A percentile compares a stretch with the other conserved stretches of the same genome.
Conservation (phyloP, 2,329 filamentous ascomycete genomes). For the Colletotrichum scovillei region DNA sequence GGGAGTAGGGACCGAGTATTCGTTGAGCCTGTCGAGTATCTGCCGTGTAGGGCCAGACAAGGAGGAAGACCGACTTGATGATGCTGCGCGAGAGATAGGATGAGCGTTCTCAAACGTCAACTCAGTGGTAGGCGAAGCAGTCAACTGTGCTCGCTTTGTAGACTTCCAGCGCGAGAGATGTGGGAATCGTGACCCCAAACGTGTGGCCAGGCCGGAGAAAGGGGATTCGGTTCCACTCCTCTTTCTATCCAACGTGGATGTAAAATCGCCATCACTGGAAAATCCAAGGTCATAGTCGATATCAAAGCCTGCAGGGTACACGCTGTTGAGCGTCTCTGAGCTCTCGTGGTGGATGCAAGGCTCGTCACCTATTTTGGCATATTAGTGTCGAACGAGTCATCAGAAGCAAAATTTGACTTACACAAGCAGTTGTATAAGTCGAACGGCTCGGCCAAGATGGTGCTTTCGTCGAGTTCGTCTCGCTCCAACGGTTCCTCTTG, state of each 20-base stretch:
- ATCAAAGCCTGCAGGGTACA: slow-evolving; percentile 56
- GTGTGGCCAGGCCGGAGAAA: slow-evolving; percentile 70
- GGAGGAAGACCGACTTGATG: slow-evolving; percentile 84
- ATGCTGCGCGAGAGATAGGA: slow-evolving; percentile 71
- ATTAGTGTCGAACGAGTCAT: slow-evolving; percentile 34
- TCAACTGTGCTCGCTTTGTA: slow-evolving; percentile 56
- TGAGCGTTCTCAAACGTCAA: slow-evolving; percentile 82
- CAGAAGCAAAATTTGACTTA: slow-evolving; percentile 58
- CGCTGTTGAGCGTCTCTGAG: slow-evolving; percentile 52
- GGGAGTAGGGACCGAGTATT: slow-evolving; percentile 68
- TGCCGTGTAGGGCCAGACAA: slow-evolving; percentile 70
- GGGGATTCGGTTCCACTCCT: slow-evolving; percentile 68
- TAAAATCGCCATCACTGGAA: slow-evolving; percentile 72
- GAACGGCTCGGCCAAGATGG: slow-evolving; percentile 56
- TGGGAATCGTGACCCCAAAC: slow-evolving; percentile 72
- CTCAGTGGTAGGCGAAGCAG: slow-evolving; percentile 78
- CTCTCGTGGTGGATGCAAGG: slow-evolving; percentile 68
- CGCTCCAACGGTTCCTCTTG: slow-evolving; percentile 84
- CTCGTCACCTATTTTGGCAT: slow-evolving; percentile 63
- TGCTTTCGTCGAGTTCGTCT: slow-evolving; percentile 63
- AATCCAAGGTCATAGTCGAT: slow-evolving; percentile 76
- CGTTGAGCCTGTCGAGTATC: slow-evolving; percentile 55
- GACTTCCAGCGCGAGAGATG: slow-evolving; percentile 63
- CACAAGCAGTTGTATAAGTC: slow-evolving; percentile 77
- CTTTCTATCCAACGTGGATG: slow-evolving; percentile 61